Conservation (phyloP, 495 filamentous ascomycete genomes). For the Aspergillus avenaceus region DNA sequence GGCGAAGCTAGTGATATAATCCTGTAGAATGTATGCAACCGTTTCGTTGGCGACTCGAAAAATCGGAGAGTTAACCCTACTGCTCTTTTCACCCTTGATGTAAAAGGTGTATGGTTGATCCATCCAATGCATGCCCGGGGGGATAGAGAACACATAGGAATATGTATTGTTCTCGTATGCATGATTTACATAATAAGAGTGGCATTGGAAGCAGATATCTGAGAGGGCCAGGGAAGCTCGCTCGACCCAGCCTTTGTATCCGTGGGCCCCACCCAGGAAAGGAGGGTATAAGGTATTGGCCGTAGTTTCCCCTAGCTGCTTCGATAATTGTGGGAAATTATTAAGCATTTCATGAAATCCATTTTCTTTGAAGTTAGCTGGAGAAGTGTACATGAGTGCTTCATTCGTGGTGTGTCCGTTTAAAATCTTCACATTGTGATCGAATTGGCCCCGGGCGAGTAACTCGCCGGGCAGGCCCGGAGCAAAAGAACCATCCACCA, state of each 20-base stretch:
- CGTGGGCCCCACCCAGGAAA: constrained; percentile 53
- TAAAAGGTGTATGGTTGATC: constrained; percentile 62
- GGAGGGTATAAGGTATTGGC: constrained; percentile 52
- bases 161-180: constrained; percentile 46
- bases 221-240: constrained; percentile 28
- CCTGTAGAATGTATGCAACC: constrained; percentile 52
- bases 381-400: constrained; percentile 54
- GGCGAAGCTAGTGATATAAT: constrained; percentile 57
- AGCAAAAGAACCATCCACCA: constrained; percentile 57
- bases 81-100: background rate
- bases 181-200: constrained; percentile 51
- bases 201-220: constrained; percentile 56
- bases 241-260: constrained; percentile 33
- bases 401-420: constrained; percentile 54
- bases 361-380: constrained; percentile 43
- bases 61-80: constrained; percentile 18
- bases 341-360: constrained; percentile 42
- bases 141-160: constrained; percentile 57
- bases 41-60: constrained; percentile 24
- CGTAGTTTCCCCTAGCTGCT: constrained; percentile 46
- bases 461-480: constrained; percentile 52
- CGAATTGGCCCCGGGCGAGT: constrained; percentile 53
- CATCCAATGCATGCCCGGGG: constrained; percentile 50
- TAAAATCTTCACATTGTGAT: constrained; percentile 46
- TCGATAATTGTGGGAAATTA: constrained; percentile 25